A percentile compares a stretch with the other conserved stretches of the same genome.
Evolutionary conservation across 495 filamentous ascomycete genomes (phyloP).

Genomic region (Aspergillus nanangensis): DNA sequence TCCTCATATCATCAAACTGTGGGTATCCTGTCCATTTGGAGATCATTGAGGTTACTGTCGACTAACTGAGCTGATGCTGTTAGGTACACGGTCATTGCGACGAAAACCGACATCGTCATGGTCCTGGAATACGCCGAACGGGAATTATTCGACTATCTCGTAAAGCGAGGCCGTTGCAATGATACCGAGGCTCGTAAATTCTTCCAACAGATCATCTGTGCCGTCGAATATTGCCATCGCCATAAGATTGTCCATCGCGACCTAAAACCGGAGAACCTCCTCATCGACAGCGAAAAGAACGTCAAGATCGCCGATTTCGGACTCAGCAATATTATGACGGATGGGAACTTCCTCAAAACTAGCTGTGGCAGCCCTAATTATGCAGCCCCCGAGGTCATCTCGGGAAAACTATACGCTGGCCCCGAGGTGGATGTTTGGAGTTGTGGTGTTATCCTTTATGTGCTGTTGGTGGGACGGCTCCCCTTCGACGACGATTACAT

Average conservation of each 20-base stretch:
- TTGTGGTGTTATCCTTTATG: conserved; percentile 96
- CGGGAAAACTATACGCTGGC: conserved; percentile 94
- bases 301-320: conserved; percentile 99
- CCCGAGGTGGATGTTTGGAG: conserved; percentile 99
- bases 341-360: conserved; percentile 97
- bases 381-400: conserved; percentile 95
- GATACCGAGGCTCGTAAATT: conserved; percentile 90
- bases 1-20: conserved; percentile 99
- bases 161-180: conserved; percentile 80
- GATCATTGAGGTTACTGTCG: too few species aligned
- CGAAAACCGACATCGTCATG: conserved; percentile 92
- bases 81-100: conserved; percentile 95
- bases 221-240: conserved; percentile 96
- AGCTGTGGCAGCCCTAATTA: conserved; percentile 98
- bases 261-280: conserved; percentile 93
- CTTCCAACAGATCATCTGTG: conserved; percentile 99
- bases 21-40: conserved; percentile 23
- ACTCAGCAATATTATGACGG: conserved; percentile 98
- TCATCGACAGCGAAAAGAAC: conserved; percentile 89
- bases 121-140: conserved; percentile 95
- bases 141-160: conserved; percentile 96
- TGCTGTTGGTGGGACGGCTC: conserved; percentile 82
- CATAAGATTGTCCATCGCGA: conserved; percentile 99
- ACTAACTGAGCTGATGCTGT: too few species aligned
- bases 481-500: conserved; percentile 98